Percentiles rank a stretch among this genome's conserved stretches.
phyloP scores from a whole-genome alignment of 2,329 filamentous ascomycete species.

The Neofusicoccum ribis region DNA sequence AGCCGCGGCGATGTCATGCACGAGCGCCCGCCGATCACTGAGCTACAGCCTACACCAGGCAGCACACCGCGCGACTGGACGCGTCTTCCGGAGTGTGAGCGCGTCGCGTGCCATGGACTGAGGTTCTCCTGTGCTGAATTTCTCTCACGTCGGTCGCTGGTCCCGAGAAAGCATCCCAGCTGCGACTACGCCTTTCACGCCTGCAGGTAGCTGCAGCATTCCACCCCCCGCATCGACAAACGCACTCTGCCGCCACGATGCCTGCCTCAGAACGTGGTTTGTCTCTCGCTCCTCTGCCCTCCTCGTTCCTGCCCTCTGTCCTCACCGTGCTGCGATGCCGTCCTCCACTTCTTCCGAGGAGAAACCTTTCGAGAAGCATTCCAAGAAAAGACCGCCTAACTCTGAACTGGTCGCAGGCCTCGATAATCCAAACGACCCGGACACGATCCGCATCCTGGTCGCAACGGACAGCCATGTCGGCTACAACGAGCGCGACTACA shows the following conservation, averaged over 20 bases:
- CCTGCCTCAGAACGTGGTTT: slow-evolving; percentile 22
- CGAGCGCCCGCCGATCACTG: neutral
- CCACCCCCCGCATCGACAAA: neutral
- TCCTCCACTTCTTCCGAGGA: neutral
- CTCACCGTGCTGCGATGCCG: no score
- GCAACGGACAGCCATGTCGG: slow-evolving; percentile 98
- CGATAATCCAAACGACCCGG: slow-evolving; percentile 50
- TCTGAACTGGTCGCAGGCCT: slow-evolving; percentile 12
- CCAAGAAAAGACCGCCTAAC: neutral
- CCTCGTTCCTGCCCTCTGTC: neutral
- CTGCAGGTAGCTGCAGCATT: neutral
- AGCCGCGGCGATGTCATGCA: slow-evolving; percentile 9
- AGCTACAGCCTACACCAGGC: slow-evolving; percentile 2
- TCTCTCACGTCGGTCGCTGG: neutral
- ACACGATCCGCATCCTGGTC: slow-evolving; percentile 92
- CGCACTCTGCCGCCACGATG: slow-evolving; percentile 23
- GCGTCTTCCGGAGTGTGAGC: neutral
- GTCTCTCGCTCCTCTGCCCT: neutral
- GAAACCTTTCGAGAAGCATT: no score
- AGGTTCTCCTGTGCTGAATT: neutral
- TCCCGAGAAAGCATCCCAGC: no score
- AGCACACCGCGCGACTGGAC: slow-evolving; percentile 12
- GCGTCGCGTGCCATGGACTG: neutral
- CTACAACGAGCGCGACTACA: slow-evolving; percentile 87
- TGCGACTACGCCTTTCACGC: neutral